A percentile compares a stretch with the other conserved stretches of the same genome.
Evolutionary conservation across 2,329 filamentous ascomycete genomes (phyloP).

Genomic region (Penicillium palitans): DNA sequence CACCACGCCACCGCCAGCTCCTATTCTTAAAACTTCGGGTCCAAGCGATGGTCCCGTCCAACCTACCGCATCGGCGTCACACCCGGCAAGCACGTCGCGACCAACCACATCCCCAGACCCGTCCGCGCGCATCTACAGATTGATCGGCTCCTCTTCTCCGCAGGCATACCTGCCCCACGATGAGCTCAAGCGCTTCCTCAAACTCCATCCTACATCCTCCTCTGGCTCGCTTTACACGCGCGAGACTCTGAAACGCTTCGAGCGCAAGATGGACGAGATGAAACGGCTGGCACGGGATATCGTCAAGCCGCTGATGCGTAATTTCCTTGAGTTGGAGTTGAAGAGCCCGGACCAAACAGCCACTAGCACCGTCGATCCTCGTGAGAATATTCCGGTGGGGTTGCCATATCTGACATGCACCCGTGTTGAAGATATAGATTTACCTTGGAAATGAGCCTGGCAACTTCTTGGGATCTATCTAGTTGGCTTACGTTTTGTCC

Average conservation of each 20-base stretch:
- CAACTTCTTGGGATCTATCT: background rate
- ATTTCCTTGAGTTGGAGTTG: conserved; percentile 77
- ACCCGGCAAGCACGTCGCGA: conserved; percentile 22
- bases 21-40: conserved; percentile 44
- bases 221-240: conserved; percentile 71
- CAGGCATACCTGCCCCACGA: conserved; percentile 74
- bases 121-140: conserved; percentile 71
- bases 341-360: conserved; percentile 36
- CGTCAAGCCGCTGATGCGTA: conserved; percentile 82
- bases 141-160: conserved; percentile 65
- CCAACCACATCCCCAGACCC: conserved; percentile 32
- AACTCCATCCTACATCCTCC: conserved; percentile 62
- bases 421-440: conserved; percentile 61
- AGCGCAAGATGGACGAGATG: conserved; percentile 83
- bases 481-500: background rate
- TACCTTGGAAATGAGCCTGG: conserved; percentile 57
- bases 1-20: conserved; percentile 68
- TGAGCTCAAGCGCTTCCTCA: conserved; percentile 87
- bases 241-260: conserved; percentile 82
- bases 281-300: conserved; percentile 79
- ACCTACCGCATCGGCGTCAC: conserved; percentile 10
- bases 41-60: conserved; percentile 9
- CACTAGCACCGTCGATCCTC: conserved; percentile 21
- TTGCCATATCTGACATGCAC: conserved; percentile 67
- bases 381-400: conserved; percentile 44